A percentile compares a stretch with the other conserved stretches of the same genome.
phyloP scores from a whole-genome alignment of 345 rosid genomes.

The Citrus reticulata region DNA sequence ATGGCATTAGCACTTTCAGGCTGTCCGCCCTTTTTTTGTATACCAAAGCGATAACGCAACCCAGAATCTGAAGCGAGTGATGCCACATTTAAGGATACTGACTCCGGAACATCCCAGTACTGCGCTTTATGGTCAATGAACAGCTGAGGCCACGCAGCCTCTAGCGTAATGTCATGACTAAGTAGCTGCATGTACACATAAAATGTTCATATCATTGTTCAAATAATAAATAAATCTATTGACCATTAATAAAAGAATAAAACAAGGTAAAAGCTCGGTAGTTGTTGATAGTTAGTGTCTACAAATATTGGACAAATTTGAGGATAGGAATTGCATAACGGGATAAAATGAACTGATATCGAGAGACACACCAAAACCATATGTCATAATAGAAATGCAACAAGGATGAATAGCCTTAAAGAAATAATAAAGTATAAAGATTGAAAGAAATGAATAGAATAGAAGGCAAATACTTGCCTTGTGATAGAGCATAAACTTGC shows the following conservation, averaged over 20 bases:
- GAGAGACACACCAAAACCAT: neutral
- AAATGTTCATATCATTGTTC: neutral
- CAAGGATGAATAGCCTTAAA: too few relatives aligned
- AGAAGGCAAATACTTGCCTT: slow-evolving; percentile 37
- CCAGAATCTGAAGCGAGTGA: slow-evolving; percentile 58
- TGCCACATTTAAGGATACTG: slow-evolving; percentile 63
- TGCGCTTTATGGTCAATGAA: slow-evolving; percentile 64
- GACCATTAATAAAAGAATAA: neutral
- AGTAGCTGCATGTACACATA: slow-evolving; percentile 49
- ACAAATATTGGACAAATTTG: too few relatives aligned
- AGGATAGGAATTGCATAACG: neutral
- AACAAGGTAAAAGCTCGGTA: neutral
- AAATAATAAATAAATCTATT: too few relatives aligned
- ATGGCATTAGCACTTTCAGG: slow-evolving; percentile 43
- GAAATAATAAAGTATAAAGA: neutral
- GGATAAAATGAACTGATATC: neutral
- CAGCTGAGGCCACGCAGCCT: slow-evolving; percentile 85
- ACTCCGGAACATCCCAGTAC: slow-evolving; percentile 91
- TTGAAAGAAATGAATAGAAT: neutral
- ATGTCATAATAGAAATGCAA: neutral
- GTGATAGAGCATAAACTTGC: slow-evolving; percentile 66
- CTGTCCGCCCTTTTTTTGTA: slow-evolving; percentile 60
- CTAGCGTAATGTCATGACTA: slow-evolving; percentile 68
- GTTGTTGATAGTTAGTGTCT: neutral
- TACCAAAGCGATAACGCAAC: slow-evolving; percentile 58